phyloP scores from a whole-genome alignment of 1,284 basidiomycete genomes.

The Cutaneotrichosporon arboriforme region DNA sequence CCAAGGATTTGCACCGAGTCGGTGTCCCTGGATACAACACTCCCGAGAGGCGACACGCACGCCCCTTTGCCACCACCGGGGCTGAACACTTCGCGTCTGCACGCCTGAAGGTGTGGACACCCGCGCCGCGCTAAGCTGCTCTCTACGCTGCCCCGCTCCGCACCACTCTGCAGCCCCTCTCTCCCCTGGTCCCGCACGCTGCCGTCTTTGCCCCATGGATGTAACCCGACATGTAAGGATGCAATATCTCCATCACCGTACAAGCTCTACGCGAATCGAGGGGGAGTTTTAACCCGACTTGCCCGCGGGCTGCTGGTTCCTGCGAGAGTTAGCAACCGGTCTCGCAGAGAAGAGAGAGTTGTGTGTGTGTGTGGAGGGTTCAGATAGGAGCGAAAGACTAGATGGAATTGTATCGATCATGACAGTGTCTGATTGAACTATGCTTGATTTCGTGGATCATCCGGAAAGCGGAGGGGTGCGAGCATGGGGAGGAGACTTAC shows the following conservation, averaged over 20 bases:
- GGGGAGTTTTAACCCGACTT: constrained; percentile 45
- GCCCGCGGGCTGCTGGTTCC: constrained; percentile 47
- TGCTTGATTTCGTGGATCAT: constrained; percentile 68
- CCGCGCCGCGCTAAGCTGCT: no score
- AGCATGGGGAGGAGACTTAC: constrained; percentile 56
- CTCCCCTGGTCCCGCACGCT: no score
- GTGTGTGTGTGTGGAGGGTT: no score
- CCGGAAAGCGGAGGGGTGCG: constrained; percentile 19
- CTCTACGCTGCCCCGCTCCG: no score
- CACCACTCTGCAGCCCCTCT: no score
- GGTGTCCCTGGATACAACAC: background rate
- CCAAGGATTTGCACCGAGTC: no score
- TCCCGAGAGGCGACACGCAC: background rate
- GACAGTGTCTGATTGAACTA: constrained; percentile 90
- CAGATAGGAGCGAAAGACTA: constrained; percentile 94
- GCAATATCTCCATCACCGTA: constrained; percentile 22
- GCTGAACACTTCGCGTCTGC: no score
- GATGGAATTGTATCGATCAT: constrained; percentile 65
- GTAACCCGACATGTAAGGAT: constrained; percentile 5
- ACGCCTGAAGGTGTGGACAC: no score
- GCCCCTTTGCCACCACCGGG: no score
- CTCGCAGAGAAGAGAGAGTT: constrained; percentile 6
- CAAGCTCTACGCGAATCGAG: constrained; percentile 18
- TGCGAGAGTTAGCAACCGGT: constrained; percentile 15
- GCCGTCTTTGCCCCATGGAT: no score